These are phyloP conservation scores for Phytophthora pistaciae DNA, from an alignment of 352 stramenopile genomes.

Conservation along the genomic window DNA sequence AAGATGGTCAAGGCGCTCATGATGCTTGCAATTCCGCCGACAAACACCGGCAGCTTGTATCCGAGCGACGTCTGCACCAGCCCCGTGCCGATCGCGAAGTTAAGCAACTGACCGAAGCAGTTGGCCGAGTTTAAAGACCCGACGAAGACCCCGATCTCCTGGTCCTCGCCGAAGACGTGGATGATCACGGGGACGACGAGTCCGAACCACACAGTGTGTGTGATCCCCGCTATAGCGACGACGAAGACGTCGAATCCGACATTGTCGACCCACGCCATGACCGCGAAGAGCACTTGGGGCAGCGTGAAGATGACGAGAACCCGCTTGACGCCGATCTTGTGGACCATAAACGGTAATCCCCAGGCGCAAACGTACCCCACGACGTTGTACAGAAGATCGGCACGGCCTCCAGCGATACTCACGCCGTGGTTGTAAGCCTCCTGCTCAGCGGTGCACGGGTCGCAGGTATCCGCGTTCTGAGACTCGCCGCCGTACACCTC, in stretches of 20 bases:
- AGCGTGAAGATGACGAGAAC: slow-evolving; percentile 38
- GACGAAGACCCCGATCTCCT: slow-evolving; percentile 54
- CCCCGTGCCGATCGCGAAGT: slow-evolving; percentile 40
- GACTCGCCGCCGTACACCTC: slow-evolving; percentile 50
- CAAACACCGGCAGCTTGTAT: slow-evolving; percentile 52
- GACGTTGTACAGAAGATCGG: slow-evolving; percentile 52
- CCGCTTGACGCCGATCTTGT: slow-evolving; percentile 49
- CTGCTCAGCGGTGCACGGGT: slow-evolving; percentile 42
- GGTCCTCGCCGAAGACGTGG: slow-evolving; percentile 49
- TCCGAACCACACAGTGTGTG: slow-evolving; percentile 46
- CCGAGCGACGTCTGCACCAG: slow-evolving; percentile 43
- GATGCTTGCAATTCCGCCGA: slow-evolving; percentile 42
- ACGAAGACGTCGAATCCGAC: slow-evolving; percentile 37
- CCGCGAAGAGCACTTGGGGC: slow-evolving; percentile 44
- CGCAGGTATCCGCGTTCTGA: slow-evolving; percentile 48
- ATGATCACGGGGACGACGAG: slow-evolving; percentile 58
- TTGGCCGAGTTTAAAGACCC: slow-evolving; percentile 62
- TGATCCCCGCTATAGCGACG: slow-evolving; percentile 43
- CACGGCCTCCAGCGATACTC: slow-evolving; percentile 43
- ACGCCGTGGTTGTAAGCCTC: slow-evolving; percentile 53
- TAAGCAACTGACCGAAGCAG: slow-evolving; percentile 48
- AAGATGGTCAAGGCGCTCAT: slow-evolving; percentile 38
- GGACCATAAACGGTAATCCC: slow-evolving; percentile 45
- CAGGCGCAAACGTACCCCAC: slow-evolving; percentile 52
- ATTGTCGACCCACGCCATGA: slow-evolving; percentile 41